Base-by-base conservation (phyloP, 2,329 filamentous ascomycete species). In the Coniochaeta pulveracea region DNA sequence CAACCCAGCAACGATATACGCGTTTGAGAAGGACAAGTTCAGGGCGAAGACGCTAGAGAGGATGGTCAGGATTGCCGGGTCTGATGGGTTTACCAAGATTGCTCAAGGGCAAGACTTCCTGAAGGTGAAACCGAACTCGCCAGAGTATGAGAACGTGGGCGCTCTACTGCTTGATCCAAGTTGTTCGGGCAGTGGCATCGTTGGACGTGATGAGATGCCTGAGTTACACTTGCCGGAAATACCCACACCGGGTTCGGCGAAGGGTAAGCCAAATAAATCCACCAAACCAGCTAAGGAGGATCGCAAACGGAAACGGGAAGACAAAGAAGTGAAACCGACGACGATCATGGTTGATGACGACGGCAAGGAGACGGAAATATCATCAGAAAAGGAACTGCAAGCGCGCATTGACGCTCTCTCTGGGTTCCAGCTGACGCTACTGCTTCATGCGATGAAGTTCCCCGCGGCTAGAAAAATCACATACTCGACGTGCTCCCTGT, bases 151-250 rank as follows among this genome's bases (percentile, higher is more conserved):
- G 29, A 61, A 74, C n/a, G 85, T 95, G n/a, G 74, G 76, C 0
- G 81, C 80, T 6, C 63, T 98, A 25, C 66, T 98, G 1, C 68
- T 98, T 2, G 91, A 98, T 51, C 91, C 91, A 0, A 94, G 85
- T 51, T 98, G 91, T 52, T 95, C 88, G 2, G 91, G 91, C 0
- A 95, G 85, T 50, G 91, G 91, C 1, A 98, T 98, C 36, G 76
- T 95, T 16, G 85, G 88, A 3, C 72, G 91, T 14, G 86, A 95
- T 45, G 83, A 86, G 28, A 72, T 79, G 52, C 76, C 85, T 4
- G 58, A 71, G 41, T 55, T 91, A 25, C 66, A 78, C 40, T 62
- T 93, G 18, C 66, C 65, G 3, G 51, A 58, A 22, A 41, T 47
- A 11, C 45, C 52, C 3, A n/a, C n/a, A n/a, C 45, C 27, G 4